Evolutionary conservation across 2,329 filamentous ascomycete species (phyloP), one percentile per base, ranked within the genome.

Genomic region (Ophiocordyceps polyrhachis-furcata): DNA sequence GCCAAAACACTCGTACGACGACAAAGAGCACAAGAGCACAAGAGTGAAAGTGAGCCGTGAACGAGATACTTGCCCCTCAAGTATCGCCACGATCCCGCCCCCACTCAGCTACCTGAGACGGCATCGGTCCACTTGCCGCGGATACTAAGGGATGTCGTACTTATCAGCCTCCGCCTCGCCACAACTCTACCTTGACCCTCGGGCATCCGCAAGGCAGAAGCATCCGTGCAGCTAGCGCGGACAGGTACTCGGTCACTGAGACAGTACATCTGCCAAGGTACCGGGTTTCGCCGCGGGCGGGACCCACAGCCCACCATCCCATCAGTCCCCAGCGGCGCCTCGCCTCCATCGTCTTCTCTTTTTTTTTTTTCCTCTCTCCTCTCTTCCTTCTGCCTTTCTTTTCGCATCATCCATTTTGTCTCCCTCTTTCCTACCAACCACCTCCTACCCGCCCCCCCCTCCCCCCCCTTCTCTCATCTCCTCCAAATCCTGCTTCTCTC

Each of bases 341-440:
- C 46, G 47, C 47, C 46, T 53, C 50, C 55, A 55, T 56, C 52
- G 45, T 48, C 47, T 51, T 48, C 47, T 51, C 51, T 51, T 49
- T 52, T 50, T 49, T 51, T 49, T 46, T 50, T 50, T 46, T 45
- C 43, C 50, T 51, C 46, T 49, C 50, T 51, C 49, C 52, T 50
- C 53, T 54, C 49, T 44, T 45, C 41, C 52, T 50, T 52, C 53
- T 54, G 55, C 54, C 54, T 54, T 28, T 28, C 25, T 11, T 28
- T 11, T 28, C 25, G 2, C 25, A 28, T 28, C 25, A 8, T 28
- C 6, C 25, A 28, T 28, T 28, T 28, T 28, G 4, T 45, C 52
- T 47, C 35, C 11, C 35, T 11, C 35, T 17, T 19, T 14, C 9
- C 14, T 40, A 25, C 29, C 40, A 45, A 45, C 31, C 47, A 47